phyloP scores from a whole-genome alignment of 176 grass and related monocot species.

The Urochloa ruziziensis region DNA sequence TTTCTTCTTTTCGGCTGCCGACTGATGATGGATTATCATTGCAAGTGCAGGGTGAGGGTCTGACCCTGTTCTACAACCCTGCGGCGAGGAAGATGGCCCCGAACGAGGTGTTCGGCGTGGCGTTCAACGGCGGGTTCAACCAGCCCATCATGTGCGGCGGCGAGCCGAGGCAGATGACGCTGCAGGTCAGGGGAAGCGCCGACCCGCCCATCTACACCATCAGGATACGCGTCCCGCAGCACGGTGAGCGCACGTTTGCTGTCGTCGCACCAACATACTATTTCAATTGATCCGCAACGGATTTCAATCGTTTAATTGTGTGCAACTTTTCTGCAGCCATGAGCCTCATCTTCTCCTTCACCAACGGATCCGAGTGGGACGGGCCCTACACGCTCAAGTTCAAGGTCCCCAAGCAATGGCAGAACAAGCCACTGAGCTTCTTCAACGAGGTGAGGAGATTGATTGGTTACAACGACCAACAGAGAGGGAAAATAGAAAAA shows the following conservation, averaged over 20 bases:
- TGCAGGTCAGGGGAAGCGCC: slow-evolving; percentile 67
- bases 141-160: slow-evolving; percentile 97
- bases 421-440: slow-evolving; percentile 71
- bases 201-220: slow-evolving; percentile 83
- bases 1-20: not conserved
- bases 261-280: no score
- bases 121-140: slow-evolving; percentile 97
- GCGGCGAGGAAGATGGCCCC: slow-evolving; percentile 49
- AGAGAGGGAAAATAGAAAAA: not conserved
- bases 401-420: slow-evolving; percentile 66
- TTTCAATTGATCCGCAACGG: no score
- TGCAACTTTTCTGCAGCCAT: slow-evolving; percentile 69
- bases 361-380: slow-evolving; percentile 83
- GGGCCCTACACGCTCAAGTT: slow-evolving; percentile 83
- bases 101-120: slow-evolving; percentile 69
- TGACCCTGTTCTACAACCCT: slow-evolving; percentile 95
- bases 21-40: not conserved
- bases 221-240: slow-evolving; percentile 68
- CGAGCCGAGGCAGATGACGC: slow-evolving; percentile 87
- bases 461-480: not conserved
- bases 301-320: no score
- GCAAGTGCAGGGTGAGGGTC: slow-evolving; percentile 59
- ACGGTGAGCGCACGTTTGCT: slow-evolving; percentile 44
- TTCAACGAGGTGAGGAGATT: slow-evolving; percentile 61
- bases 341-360: slow-evolving; percentile 87